Evolutionary conservation across 1,284 basidiomycete genomes (phyloP).

Genomic region (Leccinum solheimii): DNA sequence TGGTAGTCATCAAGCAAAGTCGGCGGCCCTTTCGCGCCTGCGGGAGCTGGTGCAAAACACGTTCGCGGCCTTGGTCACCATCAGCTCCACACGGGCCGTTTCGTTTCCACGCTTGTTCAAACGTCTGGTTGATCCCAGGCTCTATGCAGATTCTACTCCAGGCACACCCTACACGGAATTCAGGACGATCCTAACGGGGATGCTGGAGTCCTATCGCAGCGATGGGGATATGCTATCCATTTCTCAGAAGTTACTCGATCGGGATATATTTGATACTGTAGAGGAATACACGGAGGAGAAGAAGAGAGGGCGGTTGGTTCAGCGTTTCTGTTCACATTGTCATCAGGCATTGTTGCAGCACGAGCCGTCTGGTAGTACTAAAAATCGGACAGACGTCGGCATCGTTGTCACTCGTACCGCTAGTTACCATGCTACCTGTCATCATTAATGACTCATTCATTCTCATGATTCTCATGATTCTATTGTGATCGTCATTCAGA

Average conservation of each 20-base stretch:
- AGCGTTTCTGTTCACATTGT: slow-evolving; percentile 48
- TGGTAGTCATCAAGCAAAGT: slow-evolving; percentile 26
- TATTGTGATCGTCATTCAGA: slow-evolving; percentile 3
- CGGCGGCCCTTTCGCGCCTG: slow-evolving; percentile 47
- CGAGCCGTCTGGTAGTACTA: slow-evolving; percentile 12
- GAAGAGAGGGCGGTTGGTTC: slow-evolving; percentile 53
- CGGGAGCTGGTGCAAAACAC: slow-evolving; percentile 83
- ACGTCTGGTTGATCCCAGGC: slow-evolving; percentile 77
- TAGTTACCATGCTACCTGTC: slow-evolving; percentile 59
- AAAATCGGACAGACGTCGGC: slow-evolving; percentile 25
- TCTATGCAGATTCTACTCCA: slow-evolving; percentile 44
- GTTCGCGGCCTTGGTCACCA: slow-evolving; percentile 82
- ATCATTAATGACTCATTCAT: slow-evolving; percentile 28
- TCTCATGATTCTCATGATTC: slow-evolving; percentile 22
- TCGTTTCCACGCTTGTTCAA: slow-evolving; percentile 93
- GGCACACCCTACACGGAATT: slow-evolving; percentile 90
- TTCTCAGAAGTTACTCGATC: slow-evolving; percentile 80
- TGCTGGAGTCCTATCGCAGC: slow-evolving; percentile 91
- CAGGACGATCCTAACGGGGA: slow-evolving; percentile 85
- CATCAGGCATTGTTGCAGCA: slow-evolving; percentile 40
- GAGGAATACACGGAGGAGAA: slow-evolving; percentile 54
- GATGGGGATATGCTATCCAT: slow-evolving; percentile 92
- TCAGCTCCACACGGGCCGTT: slow-evolving; percentile 77
- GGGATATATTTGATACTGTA: slow-evolving; percentile 79
- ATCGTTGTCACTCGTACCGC: slow-evolving; percentile 61